Percentiles rank a stretch among this genome's conserved stretches.
These are phyloP conservation scores for Penicillium goetzii DNA, from an alignment of 495 filamentous ascomycete species.

Conservation along the genomic window DNA sequence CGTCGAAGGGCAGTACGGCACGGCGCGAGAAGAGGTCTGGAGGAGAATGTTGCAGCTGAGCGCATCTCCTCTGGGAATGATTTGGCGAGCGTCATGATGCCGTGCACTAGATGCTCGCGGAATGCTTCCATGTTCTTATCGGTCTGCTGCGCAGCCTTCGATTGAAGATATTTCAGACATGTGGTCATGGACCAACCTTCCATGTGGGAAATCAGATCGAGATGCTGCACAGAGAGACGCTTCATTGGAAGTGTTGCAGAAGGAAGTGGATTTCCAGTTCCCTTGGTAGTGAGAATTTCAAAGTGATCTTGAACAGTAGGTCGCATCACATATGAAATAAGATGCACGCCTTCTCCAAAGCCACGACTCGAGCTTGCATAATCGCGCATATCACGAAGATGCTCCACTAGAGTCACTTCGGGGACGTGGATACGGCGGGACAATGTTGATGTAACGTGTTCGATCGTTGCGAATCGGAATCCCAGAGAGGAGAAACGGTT, in stretches of 20 bases:
- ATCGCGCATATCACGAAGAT: conserved; percentile 63
- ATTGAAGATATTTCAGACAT: conserved; percentile 53
- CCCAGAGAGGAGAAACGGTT: conserved; percentile 69
- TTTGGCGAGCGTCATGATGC: conserved; percentile 45
- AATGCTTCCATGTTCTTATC: conserved; percentile 45
- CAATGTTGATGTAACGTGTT: conserved; percentile 69
- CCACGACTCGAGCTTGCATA: conserved; percentile 56
- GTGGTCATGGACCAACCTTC: conserved; percentile 59
- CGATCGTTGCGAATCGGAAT: conserved; percentile 71
- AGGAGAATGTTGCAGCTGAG: conserved; percentile 50
- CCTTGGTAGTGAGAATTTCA: conserved; percentile 71
- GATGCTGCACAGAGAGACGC: conserved; percentile 60
- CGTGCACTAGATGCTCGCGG: conserved; percentile 42
- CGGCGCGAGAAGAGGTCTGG: conserved; percentile 51
- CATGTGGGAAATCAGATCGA: conserved; percentile 59
- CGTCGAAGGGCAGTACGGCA: conserved; percentile 33
- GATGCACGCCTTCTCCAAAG: conserved; percentile 68
- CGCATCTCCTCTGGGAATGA: conserved; percentile 53
- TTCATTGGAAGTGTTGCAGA: conserved; percentile 60
- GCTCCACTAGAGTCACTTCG: conserved; percentile 52
- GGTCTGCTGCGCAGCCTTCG: conserved; percentile 32
- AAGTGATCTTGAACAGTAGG: conserved; percentile 69
- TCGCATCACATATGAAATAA: conserved; percentile 75
- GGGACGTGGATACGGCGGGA: conserved; percentile 73
- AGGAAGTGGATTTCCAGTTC: conserved; percentile 68